A percentile compares a stretch with the other conserved stretches of the same genome.
Evolutionary conservation across 1,284 basidiomycete genomes (phyloP).

Genomic region (Mycosarcoma maydis): DNA sequence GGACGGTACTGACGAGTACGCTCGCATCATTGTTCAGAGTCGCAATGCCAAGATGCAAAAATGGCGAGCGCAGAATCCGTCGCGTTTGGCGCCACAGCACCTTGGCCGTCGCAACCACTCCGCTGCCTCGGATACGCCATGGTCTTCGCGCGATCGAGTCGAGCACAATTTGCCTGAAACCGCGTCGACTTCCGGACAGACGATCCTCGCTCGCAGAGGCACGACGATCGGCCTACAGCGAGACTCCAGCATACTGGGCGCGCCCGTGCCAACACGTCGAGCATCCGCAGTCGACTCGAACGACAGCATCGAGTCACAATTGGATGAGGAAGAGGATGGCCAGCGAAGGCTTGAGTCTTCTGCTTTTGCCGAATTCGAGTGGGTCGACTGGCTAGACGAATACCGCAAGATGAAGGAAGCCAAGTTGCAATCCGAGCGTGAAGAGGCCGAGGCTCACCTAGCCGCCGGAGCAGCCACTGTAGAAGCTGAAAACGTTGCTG

Average conservation of each 20-base stretch:
- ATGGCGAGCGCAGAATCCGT: constrained; percentile 67
- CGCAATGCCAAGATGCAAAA: constrained; percentile 71
- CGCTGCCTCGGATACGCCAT: constrained; percentile 3
- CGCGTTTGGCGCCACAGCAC: constrained; percentile 13
- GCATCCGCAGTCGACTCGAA: constrained; percentile 41
- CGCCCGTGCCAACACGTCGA: constrained; percentile 27
- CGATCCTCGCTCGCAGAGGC: constrained; percentile 40
- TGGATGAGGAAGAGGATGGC: constrained; percentile 41
- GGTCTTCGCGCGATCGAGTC: constrained; percentile 6
- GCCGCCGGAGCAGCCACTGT: constrained; percentile 13
- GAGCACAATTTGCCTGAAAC: constrained; percentile 4
- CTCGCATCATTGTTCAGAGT: constrained; percentile 71
- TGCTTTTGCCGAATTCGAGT: constrained; percentile 69
- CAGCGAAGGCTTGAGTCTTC: constrained; percentile 24
- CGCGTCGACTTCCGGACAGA: constrained; percentile 14
- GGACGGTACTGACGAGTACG: constrained; percentile 70
- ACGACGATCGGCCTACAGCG: constrained; percentile 44
- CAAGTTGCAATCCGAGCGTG: constrained; percentile 69
- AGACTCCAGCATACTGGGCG: constrained; percentile 9
- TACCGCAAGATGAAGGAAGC: constrained; percentile 72
- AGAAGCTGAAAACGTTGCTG: neutral
- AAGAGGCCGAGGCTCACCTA: constrained; percentile 42
- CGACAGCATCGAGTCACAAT: constrained; percentile 48
- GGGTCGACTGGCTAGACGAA: constrained; percentile 73
- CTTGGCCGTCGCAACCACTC: constrained; percentile 10